phyloP scores from a whole-genome alignment of 2,329 filamentous ascomycete species.

The Ceratocystiopsis sp. region DNA sequence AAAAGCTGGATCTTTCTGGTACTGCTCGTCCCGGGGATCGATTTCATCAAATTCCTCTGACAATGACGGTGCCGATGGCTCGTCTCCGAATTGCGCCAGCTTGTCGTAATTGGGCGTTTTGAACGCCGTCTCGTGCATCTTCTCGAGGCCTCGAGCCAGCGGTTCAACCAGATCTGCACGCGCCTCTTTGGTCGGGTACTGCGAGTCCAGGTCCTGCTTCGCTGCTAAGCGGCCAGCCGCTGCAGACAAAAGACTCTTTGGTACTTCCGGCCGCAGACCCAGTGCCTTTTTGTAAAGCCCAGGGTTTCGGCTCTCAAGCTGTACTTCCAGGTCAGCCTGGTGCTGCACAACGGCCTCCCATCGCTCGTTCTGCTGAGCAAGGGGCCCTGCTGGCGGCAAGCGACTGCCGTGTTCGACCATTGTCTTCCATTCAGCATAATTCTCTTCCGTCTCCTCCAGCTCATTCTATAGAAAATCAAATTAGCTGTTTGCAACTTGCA shows the following conservation, averaged over 20 bases:
- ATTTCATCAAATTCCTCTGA: conserved; percentile 20
- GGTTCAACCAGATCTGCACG: conserved; percentile 14
- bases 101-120: conserved; percentile 9
- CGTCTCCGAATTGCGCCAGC: conserved; percentile 7
- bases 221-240: too few species aligned
- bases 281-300: conserved; percentile 28
- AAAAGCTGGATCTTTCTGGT: conserved; percentile 27
- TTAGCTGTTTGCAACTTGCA: too few species aligned
- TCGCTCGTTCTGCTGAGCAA: conserved; percentile 19
- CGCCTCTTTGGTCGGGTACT: conserved; percentile 11
- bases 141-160: conserved; percentile 16
- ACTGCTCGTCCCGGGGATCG: conserved; percentile 27
- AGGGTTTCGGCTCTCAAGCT: conserved; percentile 29
- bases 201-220: too few species aligned
- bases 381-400: too few species aligned
- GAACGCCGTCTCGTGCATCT: conserved; percentile 13
- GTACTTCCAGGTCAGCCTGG: conserved; percentile 30
- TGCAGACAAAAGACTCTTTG: too few species aligned
- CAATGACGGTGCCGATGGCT: not conserved
- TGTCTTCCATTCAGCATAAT: too few species aligned
- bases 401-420: too few species aligned
- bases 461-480: too few species aligned
- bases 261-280: conserved; percentile 13
- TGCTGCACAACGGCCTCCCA: conserved; percentile 23
- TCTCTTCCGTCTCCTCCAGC: too few species aligned